These are phyloP conservation scores for thale cress (Arabidopsis thaliana) DNA, from an alignment of 345 rosid species.

Conservation along the genomic window TAIR10.1 NC_003070.9:2484501-2485000, in stretches of 20 bases:
- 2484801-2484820: constrained; percentile 3
- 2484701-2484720: no score
- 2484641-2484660: no score
- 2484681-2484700: no score
- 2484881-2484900: constrained; percentile 13
- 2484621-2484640: not conserved
- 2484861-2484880: constrained; percentile 13
- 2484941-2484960: constrained; percentile 46
- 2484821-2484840: not conserved
- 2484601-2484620: not conserved
- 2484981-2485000: not conserved
- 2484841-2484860: constrained; percentile 2
- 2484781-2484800: constrained; percentile 6
- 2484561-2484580: constrained; percentile 37
- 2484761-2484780: no score
- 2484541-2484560: constrained; percentile 46
- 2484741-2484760: not conserved
- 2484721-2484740: constrained; percentile 6
- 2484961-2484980: constrained; percentile 33
- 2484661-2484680: no score
- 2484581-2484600: not conserved
- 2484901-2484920: constrained; percentile 1
- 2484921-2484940: constrained; percentile 23
- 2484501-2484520: constrained; percentile 62
- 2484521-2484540: constrained; percentile 57